Percentiles rank a stretch among this genome's conserved stretches.
Conservation (phyloP, 176 grass and related monocot genomes). For the Triticum timopheevii region DNA sequence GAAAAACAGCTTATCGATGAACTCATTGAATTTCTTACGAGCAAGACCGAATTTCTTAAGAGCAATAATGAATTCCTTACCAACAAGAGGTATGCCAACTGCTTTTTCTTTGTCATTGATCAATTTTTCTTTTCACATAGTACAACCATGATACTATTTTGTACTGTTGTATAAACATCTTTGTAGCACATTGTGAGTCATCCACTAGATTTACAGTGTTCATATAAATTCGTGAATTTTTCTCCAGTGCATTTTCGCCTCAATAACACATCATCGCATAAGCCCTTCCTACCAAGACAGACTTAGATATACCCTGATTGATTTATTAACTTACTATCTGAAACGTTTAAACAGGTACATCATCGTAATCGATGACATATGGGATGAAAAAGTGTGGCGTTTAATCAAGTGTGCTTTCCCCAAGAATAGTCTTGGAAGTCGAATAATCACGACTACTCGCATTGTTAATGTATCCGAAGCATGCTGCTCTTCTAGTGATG, state of each 20-base stretch:
- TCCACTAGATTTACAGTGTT: too few species aligned
- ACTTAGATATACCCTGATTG: not conserved
- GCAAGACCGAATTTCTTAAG: not conserved
- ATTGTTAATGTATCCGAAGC: not conserved
- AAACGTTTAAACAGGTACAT: not conserved
- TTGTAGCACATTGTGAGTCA: too few species aligned
- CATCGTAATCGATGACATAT: not conserved
- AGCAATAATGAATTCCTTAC: too few species aligned
- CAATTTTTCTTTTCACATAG: too few species aligned
- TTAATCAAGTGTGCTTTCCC: not conserved
- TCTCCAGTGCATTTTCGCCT: too few species aligned
- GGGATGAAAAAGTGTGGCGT: not conserved
- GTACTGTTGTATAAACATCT: too few species aligned
- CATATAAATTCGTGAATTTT: too few species aligned
- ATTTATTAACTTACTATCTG: not conserved
- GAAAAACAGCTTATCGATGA: not conserved
- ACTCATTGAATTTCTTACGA: not conserved
- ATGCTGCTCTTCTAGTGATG: not conserved
- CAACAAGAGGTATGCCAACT: not conserved
- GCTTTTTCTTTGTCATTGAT: not conserved
- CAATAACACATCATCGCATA: too few species aligned
- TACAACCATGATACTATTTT: too few species aligned
- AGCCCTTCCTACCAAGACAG: too few species aligned
- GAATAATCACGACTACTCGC: not conserved
- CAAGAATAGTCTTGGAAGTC: not conserved